Conservation (phyloP, 2,329 filamentous ascomycete genomes). For the Juglanconis juglandina region DNA sequence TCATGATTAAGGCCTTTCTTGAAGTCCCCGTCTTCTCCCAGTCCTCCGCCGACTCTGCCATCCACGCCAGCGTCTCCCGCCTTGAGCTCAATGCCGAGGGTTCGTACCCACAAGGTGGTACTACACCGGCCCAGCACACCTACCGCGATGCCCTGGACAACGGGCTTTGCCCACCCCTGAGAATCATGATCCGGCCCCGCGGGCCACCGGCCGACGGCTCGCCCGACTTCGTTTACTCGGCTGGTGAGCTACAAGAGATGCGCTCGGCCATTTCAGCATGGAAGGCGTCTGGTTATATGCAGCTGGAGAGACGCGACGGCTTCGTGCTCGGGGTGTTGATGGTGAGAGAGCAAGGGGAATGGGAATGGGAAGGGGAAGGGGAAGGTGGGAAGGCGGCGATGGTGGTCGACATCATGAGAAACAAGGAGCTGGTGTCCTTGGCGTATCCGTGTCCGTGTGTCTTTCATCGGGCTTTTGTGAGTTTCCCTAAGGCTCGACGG, state of each 20-base stretch:
- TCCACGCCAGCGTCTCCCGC: constrained; percentile 38
- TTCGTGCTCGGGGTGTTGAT: constrained; percentile 54
- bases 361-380: background rate
- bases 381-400: constrained; percentile 6
- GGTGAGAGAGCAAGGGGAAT: background rate
- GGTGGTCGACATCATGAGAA: constrained; percentile 39
- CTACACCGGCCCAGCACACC: constrained; percentile 42
- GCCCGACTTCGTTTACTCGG: constrained; percentile 48
- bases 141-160: constrained; percentile 33
- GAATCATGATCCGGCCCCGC: constrained; percentile 55
- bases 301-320: constrained; percentile 43
- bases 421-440: constrained; percentile 36
- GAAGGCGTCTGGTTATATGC: constrained; percentile 35
- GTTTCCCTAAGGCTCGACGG: background rate
- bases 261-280: constrained; percentile 34
- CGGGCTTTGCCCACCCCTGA: constrained; percentile 34
- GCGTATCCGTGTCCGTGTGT: constrained; percentile 43
- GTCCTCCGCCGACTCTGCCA: constrained; percentile 36
- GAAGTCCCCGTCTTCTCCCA: constrained; percentile 55
- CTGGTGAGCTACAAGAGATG: constrained; percentile 44
- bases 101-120: constrained; percentile 49
- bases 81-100: constrained; percentile 52
- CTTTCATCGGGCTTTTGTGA: constrained; percentile 52
- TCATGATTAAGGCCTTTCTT: constrained; percentile 26
- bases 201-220: constrained; percentile 28